A percentile compares a stretch with the other conserved stretches of the same genome.
Conservation (phyloP, 441 rosid species). For the Gossypium gossypioides region DNA sequence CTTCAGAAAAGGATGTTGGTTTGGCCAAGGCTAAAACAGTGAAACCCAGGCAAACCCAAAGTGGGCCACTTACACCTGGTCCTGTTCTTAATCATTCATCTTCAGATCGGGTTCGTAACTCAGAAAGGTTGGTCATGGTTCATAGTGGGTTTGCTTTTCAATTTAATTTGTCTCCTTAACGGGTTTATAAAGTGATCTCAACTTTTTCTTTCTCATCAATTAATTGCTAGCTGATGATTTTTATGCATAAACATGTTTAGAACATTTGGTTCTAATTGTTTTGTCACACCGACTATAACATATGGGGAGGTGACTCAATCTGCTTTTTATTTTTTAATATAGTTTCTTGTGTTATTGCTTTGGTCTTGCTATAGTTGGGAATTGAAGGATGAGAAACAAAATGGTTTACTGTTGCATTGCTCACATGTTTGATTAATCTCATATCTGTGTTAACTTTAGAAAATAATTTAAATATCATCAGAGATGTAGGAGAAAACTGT, state of each 20-base stretch:
- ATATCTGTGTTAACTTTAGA: not conserved
- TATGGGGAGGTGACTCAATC: not conserved
- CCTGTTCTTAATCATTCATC: constrained; percentile 43
- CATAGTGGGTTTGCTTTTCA: constrained; percentile 2
- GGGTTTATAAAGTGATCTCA: not conserved
- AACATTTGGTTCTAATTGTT: not conserved
- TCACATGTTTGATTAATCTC: not conserved
- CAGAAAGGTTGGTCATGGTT: constrained; percentile 51
- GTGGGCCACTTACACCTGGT: constrained; percentile 81
- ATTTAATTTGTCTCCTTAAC: not conserved
- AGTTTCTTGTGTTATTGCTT: constrained; percentile 5
- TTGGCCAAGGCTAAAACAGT: constrained; percentile 39
- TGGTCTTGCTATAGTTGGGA: not conserved
- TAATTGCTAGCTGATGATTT: not conserved
- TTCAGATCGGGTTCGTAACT: constrained; percentile 45
- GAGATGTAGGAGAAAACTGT: not conserved
- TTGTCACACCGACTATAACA: not conserved
- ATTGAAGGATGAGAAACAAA: constrained; percentile 3
- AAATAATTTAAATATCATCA: not conserved
- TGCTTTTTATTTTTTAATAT: not conserved
- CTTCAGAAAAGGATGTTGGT: constrained; percentile 40
- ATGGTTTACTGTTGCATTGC: not conserved
- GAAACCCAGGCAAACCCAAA: constrained; percentile 65
- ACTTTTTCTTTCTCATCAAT: not conserved
- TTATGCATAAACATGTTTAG: not conserved